These are phyloP conservation scores for Botryobasidium botryosum DNA, from an alignment of 768 basidiomycete species.

Conservation along the genomic window DNA sequence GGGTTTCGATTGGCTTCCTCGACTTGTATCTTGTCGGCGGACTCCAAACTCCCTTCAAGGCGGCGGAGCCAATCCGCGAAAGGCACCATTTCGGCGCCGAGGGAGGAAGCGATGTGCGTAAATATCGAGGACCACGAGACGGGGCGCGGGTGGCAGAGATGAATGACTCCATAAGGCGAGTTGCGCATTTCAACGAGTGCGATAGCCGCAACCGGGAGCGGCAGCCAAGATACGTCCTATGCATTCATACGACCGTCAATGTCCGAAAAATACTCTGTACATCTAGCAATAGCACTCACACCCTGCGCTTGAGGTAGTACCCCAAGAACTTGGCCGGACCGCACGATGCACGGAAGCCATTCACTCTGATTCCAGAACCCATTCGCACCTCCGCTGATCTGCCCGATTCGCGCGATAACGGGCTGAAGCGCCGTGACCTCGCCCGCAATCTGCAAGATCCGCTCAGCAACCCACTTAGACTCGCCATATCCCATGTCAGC, in stretches of 20 bases:
- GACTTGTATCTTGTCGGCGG: constrained; percentile 1
- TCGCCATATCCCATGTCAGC: constrained; percentile 9
- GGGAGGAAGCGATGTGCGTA: constrained; percentile 8
- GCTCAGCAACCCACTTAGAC: constrained; percentile 24
- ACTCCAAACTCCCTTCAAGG: constrained; percentile 11
- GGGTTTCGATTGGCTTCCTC: constrained; percentile 7
- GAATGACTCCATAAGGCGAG: constrained; percentile 11
- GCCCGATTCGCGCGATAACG: constrained; percentile 25
- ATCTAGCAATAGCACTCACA: background rate
- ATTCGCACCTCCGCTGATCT: constrained; percentile 21
- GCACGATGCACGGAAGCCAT: constrained; percentile 31
- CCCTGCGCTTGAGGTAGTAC: constrained; percentile 1
- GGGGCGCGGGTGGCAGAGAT: constrained; percentile 15
- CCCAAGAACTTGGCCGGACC: constrained; percentile 15
- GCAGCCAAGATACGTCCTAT: constrained; percentile 17
- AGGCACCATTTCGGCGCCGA: constrained; percentile 15
- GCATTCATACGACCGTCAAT: no score
- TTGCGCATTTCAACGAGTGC: constrained; percentile 16
- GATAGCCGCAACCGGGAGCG: constrained; percentile 15
- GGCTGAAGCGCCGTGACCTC: constrained; percentile 18
- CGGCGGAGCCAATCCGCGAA: constrained; percentile 15
- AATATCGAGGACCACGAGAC: constrained; percentile 14
- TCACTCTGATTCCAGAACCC: constrained; percentile 26
- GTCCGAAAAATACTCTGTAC: no score
- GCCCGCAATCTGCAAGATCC: constrained; percentile 23